Base-by-base conservation (phyloP, 192 early-diverging fungal genomes). In the Dimargaris verticillata region DNA sequence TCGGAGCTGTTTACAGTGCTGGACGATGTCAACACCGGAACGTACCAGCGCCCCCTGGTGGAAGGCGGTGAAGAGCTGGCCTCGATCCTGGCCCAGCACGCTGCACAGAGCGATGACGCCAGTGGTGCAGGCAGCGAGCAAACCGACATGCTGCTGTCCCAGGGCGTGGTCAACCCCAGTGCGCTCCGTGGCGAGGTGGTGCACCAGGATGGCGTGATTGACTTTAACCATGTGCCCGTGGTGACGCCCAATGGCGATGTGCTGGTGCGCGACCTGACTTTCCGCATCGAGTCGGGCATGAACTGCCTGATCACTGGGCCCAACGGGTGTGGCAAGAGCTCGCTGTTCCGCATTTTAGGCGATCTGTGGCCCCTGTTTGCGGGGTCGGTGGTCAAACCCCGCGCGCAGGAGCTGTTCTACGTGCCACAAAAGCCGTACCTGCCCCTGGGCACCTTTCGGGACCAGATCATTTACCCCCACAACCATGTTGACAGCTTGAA, bases 341-440 rank as follows among this genome's bases (percentile, higher is more conserved):
- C 90, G 46, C 74, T 97, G 67, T 93, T 97, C 80, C 91, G 94
- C 59, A 93, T 99, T 62, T 75, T 99, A 9, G 91, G 88, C 58
- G 91, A 89, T 0, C 78, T 99, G 60, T 99, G 94, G 96, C 93
- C 94, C 22, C 84, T 91, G 20, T 97, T 89, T 73, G 92, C 83
- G 66, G 83, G 87, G 61, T 82, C 81, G 6, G 68, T 88, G 65
- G 78, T 80, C 51, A 84, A 79, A 60, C 88, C 87, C 13, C 77
- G 81, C 67, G 79, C 80, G 68, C 82, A 82, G 64, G 84, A 89
- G 69, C 92, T 99, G 62, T 94, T 99, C 61, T 99, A 99, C 73
- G 91, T 99, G 61, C 94, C 96, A 28, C 96, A 99, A 70, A 83
- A 92, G 42, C 96, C 96, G n/a, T 99, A 99, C 63, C 75, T 99